These are phyloP conservation scores for Metschnikowia lunata DNA, from an alignment of 805 yeast genomes.

Conservation along the genomic window DNA sequence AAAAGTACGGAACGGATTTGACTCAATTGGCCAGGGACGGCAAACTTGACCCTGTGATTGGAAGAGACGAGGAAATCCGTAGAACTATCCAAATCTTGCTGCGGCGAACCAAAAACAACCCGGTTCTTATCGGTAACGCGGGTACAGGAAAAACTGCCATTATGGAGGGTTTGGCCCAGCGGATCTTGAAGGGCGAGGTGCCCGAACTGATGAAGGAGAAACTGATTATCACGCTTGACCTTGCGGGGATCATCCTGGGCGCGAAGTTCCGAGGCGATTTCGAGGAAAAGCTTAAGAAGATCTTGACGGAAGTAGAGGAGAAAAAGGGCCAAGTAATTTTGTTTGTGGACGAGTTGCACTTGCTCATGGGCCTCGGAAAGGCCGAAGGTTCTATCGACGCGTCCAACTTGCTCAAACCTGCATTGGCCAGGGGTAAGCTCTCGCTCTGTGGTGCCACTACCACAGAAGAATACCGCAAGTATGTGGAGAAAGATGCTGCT, in stretches of 20 bases:
- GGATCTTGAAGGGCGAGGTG: slow-evolving; percentile 86
- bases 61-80: slow-evolving; percentile 91
- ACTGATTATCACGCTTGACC: slow-evolving; percentile 74
- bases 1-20: slow-evolving; percentile 79
- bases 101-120: slow-evolving; percentile 91
- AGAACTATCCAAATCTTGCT: slow-evolving; percentile 90
- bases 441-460: slow-evolving; percentile 98
- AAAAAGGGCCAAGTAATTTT: slow-evolving; percentile 71
- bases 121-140: slow-evolving; percentile 91
- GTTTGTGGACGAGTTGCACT: slow-evolving; percentile 88
- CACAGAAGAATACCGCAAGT: slow-evolving; percentile 84
- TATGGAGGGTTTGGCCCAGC: slow-evolving; percentile 93
- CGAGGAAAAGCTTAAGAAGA: slow-evolving; percentile 80
- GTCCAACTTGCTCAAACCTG: slow-evolving; percentile 87
- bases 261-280: slow-evolving; percentile 96
- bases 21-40: slow-evolving; percentile 87
- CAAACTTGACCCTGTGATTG: slow-evolving; percentile 93
- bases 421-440: slow-evolving; percentile 84
- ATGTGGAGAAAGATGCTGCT: slow-evolving; percentile 95
- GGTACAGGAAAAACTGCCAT: slow-evolving; percentile 98
- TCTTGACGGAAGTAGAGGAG: slow-evolving; percentile 78
- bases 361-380: slow-evolving; percentile 85
- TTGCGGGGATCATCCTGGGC: slow-evolving; percentile 88
- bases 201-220: slow-evolving; percentile 92
- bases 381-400: slow-evolving; percentile 96